Evolutionary conservation across 768 basidiomycete genomes (phyloP).

Genomic region (Suillus subaureus): DNA sequence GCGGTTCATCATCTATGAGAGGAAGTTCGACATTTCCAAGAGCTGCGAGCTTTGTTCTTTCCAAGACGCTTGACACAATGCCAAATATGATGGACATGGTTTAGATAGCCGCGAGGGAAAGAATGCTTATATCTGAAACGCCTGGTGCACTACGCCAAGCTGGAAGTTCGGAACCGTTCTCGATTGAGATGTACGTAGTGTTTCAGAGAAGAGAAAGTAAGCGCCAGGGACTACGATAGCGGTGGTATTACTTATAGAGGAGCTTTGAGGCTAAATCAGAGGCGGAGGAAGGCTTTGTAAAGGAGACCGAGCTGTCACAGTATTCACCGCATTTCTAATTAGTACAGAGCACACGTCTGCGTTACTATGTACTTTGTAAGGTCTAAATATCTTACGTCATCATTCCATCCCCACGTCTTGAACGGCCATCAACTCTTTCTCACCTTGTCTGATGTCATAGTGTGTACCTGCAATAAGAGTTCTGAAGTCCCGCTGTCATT

Average conservation of each 20-base stretch:
- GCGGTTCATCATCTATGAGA: constrained; percentile 22
- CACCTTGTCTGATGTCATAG: not conserved
- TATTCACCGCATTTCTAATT: not conserved
- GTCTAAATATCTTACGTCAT: not conserved
- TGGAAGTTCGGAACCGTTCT: not conserved
- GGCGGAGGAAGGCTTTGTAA: not conserved
- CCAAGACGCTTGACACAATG: constrained; percentile 9
- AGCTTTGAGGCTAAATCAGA: not conserved
- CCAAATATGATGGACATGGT: constrained; percentile 10
- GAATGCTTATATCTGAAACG: not conserved
- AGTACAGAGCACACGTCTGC: not conserved
- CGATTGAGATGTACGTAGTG: not conserved
- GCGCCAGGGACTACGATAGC: not conserved
- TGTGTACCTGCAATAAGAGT: not conserved
- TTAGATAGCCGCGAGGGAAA: not conserved
- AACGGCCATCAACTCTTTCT: not conserved
- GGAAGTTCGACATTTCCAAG: constrained; percentile 19
- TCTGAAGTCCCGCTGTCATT: not conserved
- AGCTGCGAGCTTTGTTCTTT: constrained; percentile 10
- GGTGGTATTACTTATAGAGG: not conserved
- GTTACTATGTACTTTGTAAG: not conserved
- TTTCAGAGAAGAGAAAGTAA: not conserved
- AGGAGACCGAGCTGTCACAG: not conserved
- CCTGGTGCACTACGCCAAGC: not conserved
- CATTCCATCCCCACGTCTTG: not conserved